Evolutionary conservation across 2,329 filamentous ascomycete species (phyloP).

Genomic region (Daldinia eschscholtzii): DNA sequence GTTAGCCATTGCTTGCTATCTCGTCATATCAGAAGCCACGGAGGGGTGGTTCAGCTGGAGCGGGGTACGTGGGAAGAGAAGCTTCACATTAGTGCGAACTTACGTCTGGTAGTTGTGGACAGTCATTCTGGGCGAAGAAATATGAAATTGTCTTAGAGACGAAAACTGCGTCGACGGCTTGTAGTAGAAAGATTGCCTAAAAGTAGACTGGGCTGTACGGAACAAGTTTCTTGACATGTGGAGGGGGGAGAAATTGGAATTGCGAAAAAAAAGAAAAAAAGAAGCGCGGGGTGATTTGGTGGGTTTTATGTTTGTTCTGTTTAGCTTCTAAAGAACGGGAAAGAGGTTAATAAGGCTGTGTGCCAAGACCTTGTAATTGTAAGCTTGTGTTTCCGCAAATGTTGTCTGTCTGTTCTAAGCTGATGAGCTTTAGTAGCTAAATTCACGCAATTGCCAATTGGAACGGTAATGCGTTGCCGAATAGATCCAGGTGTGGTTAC

Average conservation of each 20-base stretch:
- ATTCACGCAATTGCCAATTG: background rate
- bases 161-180: slow-evolving; percentile 35
- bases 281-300: slow-evolving; percentile 28
- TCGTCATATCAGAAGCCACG: slow-evolving; percentile 14
- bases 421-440: background rate
- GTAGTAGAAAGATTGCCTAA: slow-evolving; percentile 43
- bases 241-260: slow-evolving; percentile 31
- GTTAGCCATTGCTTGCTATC: slow-evolving; percentile 22
- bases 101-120: slow-evolving; percentile 58
- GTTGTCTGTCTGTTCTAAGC: background rate
- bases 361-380: slow-evolving; percentile 5
- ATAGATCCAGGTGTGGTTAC: background rate
- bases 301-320: slow-evolving; percentile 17
- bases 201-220: slow-evolving; percentile 41
- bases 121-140: slow-evolving; percentile 58
- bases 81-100: slow-evolving; percentile 42
- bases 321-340: slow-evolving; percentile 1
- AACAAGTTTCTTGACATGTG: slow-evolving; percentile 44
- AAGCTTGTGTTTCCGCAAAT: background rate
- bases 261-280: slow-evolving; percentile 15
- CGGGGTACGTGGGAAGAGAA: slow-evolving; percentile 22
- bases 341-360: background rate
- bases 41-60: background rate
- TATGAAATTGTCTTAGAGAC: slow-evolving; percentile 54
- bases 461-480: background rate